Percentiles rank a stretch among this genome's conserved stretches.
Conservation (phyloP, 805 yeast genomes). For the Pichia deserticola region DNA sequence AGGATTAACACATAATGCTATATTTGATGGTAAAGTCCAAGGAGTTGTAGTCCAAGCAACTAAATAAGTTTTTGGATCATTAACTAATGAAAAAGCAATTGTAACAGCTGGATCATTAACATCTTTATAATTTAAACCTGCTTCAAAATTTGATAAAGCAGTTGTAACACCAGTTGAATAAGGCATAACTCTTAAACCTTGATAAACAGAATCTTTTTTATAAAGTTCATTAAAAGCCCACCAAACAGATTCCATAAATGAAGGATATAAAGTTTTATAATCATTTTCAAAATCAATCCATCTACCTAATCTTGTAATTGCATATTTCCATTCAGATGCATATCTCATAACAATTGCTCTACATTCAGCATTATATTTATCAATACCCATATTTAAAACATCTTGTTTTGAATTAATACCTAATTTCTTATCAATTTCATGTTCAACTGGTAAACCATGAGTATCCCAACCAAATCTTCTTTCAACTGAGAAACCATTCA, state of each 20-base stretch:
- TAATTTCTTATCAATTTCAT: conserved; percentile 95
- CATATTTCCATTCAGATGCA: conserved; percentile 89
- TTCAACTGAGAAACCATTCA: conserved; percentile 94
- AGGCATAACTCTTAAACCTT: conserved; percentile 98
- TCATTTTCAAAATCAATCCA: conserved; percentile 99
- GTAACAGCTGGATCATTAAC: conserved; percentile 96
- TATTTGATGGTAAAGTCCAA: conserved; percentile 95
- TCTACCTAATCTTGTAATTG: conserved; percentile 92
- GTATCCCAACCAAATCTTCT: conserved; percentile 99
- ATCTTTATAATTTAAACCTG: conserved; percentile 96
- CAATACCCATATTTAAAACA: conserved; percentile 90
- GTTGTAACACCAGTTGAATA: conserved; percentile 97
- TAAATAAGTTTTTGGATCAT: conserved; percentile 73
- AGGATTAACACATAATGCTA: conserved; percentile 89
- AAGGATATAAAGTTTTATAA: conserved; percentile 91
- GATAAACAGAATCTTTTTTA: conserved; percentile 81
- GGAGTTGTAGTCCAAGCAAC: conserved; percentile 99
- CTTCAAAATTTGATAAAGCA: conserved; percentile 94
- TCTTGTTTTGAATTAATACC: conserved; percentile 92
- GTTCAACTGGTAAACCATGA: conserved; percentile 97
- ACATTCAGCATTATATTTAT: conserved; percentile 89
- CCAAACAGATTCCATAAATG: conserved; percentile 98
- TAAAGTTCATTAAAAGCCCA: conserved; percentile 93
- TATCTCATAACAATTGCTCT: conserved; percentile 96
- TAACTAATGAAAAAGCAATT: conserved; percentile 73